These are phyloP conservation scores for Gaillardinia entomophila DNA, from an alignment of 805 yeast genomes.

Conservation along the genomic window DNA sequence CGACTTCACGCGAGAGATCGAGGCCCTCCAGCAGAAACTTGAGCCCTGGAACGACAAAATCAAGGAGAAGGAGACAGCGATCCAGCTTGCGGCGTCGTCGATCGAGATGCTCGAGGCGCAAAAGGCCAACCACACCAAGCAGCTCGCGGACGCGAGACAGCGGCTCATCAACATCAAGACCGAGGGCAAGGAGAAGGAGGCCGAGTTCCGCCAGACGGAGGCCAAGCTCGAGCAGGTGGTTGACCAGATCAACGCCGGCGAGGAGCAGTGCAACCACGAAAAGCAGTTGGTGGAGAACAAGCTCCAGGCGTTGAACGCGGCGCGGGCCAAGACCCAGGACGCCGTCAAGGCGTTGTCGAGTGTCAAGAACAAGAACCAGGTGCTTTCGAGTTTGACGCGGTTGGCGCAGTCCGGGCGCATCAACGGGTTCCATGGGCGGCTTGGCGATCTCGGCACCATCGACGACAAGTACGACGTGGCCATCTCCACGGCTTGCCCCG, in stretches of 20 bases:
- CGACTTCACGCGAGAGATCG: constrained; percentile 60
- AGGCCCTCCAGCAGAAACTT: constrained; percentile 52
- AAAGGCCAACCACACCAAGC: constrained; percentile 35
- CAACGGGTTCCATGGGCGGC: constrained; percentile 78
- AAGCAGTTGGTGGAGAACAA: constrained; percentile 43
- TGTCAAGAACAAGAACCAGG: constrained; percentile 65
- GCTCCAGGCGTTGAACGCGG: constrained; percentile 45
- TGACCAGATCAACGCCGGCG: constrained; percentile 56
- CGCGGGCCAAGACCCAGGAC: constrained; percentile 61
- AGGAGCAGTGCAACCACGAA: constrained; percentile 48
- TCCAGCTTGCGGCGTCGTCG: constrained; percentile 59
- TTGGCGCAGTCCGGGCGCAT: constrained; percentile 78
- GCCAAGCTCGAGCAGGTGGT: constrained; percentile 43
- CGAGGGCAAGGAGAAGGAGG: constrained; percentile 46
- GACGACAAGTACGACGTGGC: constrained; percentile 90
- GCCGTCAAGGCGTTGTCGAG: constrained; percentile 55
- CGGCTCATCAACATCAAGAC: constrained; percentile 41
- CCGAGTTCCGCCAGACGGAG: constrained; percentile 38
- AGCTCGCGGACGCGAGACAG: constrained; percentile 38
- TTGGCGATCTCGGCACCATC: constrained; percentile 90
- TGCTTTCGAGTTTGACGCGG: constrained; percentile 60
- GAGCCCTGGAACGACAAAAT: constrained; percentile 81
- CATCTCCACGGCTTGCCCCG: constrained; percentile 89
- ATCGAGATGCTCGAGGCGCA: constrained; percentile 54
- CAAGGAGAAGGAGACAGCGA: constrained; percentile 55